Evolutionary conservation across 106 monocot genomes (phyloP).

Genomic region (Allium cepa): DNA sequence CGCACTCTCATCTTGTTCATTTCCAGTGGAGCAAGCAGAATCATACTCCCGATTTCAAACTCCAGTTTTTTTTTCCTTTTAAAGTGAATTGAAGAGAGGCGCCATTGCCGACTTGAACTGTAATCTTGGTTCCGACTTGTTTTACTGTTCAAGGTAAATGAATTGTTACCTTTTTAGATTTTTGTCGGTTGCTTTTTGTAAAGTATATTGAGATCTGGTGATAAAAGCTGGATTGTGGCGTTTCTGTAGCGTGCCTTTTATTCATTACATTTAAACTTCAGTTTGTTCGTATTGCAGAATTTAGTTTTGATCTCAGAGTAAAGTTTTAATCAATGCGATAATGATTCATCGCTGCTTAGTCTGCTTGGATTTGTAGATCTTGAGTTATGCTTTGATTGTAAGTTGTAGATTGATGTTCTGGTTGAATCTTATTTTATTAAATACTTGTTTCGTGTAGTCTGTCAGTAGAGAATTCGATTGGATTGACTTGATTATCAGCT

Average conservation of each 20-base stretch:
- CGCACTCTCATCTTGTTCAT: not conserved
- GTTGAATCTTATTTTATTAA: not conserved
- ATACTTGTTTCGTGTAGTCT: too few species aligned
- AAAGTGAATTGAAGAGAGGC: not conserved
- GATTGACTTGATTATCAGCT: too few species aligned
- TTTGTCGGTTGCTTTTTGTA: conserved; percentile 1
- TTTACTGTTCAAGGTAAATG: not conserved
- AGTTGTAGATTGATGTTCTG: not conserved
- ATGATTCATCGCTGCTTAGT: not conserved
- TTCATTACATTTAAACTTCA: not conserved
- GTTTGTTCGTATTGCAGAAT: not conserved
- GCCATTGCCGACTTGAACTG: too few species aligned
- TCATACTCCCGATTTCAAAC: not conserved
- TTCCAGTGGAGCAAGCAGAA: not conserved
- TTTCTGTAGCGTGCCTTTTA: not conserved
- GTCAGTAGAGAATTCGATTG: too few species aligned
- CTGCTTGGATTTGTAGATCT: not conserved
- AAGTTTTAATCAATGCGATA: not conserved
- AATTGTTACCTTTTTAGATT: not conserved
- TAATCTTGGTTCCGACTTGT: too few species aligned
- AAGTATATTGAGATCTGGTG: not conserved
- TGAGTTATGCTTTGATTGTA: not conserved
- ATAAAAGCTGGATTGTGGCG: conserved; percentile 10
- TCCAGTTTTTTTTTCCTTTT: conserved; percentile 4
- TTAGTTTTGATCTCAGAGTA: not conserved